A percentile compares a stretch with the other conserved stretches of the same genome.
Evolutionary conservation across 2,329 filamentous ascomycete genomes (phyloP).

Genomic region (Beauveria caledonica): DNA sequence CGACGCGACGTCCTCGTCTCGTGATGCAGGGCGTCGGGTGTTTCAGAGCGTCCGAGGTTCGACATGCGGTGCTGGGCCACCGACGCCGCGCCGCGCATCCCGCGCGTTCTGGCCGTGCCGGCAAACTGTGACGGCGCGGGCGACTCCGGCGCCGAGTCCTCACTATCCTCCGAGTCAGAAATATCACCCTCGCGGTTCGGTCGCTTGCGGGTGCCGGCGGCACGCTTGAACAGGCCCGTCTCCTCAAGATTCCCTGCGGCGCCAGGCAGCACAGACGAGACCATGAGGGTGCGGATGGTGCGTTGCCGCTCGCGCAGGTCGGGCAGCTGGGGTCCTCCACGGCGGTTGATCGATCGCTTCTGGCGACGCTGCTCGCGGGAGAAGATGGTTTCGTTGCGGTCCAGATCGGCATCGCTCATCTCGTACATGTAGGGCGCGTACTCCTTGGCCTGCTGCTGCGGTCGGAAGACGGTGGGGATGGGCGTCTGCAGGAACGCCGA

Average conservation of each 20-base stretch:
- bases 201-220: constrained; percentile 53
- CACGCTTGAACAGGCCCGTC: constrained; percentile 77
- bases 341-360: constrained; percentile 88
- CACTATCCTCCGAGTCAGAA: constrained; percentile 86
- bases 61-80: constrained; percentile 84
- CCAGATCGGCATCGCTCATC: constrained; percentile 80
- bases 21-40: constrained; percentile 67
- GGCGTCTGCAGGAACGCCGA: constrained; percentile 81
- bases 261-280: constrained; percentile 87
- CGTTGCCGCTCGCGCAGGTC: constrained; percentile 92
- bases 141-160: constrained; percentile 81
- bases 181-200: constrained; percentile 55
- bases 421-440: constrained; percentile 92
- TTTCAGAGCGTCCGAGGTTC: constrained; percentile 74
- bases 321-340: constrained; percentile 87
- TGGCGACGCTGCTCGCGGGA: constrained; percentile 89
- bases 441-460: constrained; percentile 87
- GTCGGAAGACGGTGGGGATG: constrained; percentile 73
- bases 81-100: constrained; percentile 80
- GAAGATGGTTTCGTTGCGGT: constrained; percentile 85
- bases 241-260: constrained; percentile 74
- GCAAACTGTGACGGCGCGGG: constrained; percentile 65
- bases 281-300: constrained; percentile 84
- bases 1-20: constrained; percentile 63
- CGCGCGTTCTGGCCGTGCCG: constrained; percentile 77